Evolutionary conservation across 129 eudicot species (phyloP).

Genomic region (Lonicera japonica): DNA sequence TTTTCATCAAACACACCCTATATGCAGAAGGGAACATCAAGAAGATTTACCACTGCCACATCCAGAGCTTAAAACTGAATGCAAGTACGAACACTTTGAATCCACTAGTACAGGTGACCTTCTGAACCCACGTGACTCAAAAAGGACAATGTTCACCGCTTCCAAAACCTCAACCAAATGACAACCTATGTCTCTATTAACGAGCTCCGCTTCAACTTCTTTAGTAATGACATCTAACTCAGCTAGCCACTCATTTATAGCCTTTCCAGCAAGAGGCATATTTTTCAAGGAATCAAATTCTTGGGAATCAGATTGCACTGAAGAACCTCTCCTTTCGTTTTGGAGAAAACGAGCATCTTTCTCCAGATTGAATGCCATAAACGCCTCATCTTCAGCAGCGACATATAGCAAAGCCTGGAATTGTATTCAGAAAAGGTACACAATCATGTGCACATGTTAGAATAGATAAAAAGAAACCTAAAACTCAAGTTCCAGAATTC

Average conservation of each 20-base stretch:
- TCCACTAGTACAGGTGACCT: slow-evolving; percentile 64
- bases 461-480: not conserved
- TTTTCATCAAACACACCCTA: not conserved
- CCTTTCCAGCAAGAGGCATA: slow-evolving; percentile 71
- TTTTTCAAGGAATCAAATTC: slow-evolving; percentile 49
- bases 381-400: slow-evolving; percentile 88
- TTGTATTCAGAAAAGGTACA: slow-evolving; percentile 7
- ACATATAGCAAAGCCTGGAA: slow-evolving; percentile 69
- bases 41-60: slow-evolving; percentile 59
- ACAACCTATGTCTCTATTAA: slow-evolving; percentile 81
- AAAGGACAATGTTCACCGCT: slow-evolving; percentile 80
- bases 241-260: slow-evolving; percentile 49
- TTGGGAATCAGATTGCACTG: slow-evolving; percentile 13
- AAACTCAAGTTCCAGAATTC: no score
- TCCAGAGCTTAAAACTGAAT: slow-evolving; percentile 67
- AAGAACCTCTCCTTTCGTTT: slow-evolving; percentile 44
- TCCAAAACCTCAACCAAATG: slow-evolving; percentile 75
- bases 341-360: slow-evolving; percentile 49
- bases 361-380: slow-evolving; percentile 60
- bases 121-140: slow-evolving; percentile 61
- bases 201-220: slow-evolving; percentile 75
- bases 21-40: not conserved
- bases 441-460: not conserved
- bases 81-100: slow-evolving; percentile 77
- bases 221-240: slow-evolving; percentile 73